Evolutionary conservation across 164 flowering plant species (phyloP), one percentile per base, ranked within the genome.

Genomic region (Aristolochia fimbriata): DNA sequence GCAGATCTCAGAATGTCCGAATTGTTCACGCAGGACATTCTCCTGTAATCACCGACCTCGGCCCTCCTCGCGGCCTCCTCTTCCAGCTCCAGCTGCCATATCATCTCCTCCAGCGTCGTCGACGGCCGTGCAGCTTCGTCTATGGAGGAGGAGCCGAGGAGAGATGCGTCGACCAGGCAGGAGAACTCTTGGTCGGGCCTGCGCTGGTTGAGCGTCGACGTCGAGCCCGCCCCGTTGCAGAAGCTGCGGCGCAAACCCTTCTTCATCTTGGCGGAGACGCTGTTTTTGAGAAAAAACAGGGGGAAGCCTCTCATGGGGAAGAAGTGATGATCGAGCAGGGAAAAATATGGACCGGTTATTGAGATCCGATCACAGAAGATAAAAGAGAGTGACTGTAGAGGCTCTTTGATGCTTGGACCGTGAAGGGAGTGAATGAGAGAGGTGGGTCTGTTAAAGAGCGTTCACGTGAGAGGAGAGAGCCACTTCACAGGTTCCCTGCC

Each of bases 21-120:
- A 52, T 79, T 86, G 71, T 83, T 84, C 6, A 92, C 91, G 47
- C 94, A 88, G 0, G 96, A 88, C 91, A 82, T 78, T 22, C 97
- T 71, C 2, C 83, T 78, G 6, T 49, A 55, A 0, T 68, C 71
- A 5, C 64, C 57, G 7, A 64, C 68, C 55, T 76, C 80, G 5
- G 66, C 68, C 63, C 57, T 80, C 63, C 80, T 67, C 0, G 87
- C 81, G 0, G 71, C 70, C 27, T 71, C 91, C 63, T 92, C 96
- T 54, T 92, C 96, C 15, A 81, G 9, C 57, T 89, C 93, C 4
- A 92, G 70, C 65, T 80, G 81, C 68, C 83, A 23, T 47, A 92
- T 81, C 98, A 92, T 87, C 62, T 92, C 88, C 76, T 92, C 98
- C 66, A 89, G 62, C 4, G 96, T 87, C 4, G 96, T 87, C 0